Evolutionary conservation across 1,284 basidiomycete species (phyloP), one percentile per base, ranked within the genome.

Genomic region (Ganoderma resinaceum): DNA sequence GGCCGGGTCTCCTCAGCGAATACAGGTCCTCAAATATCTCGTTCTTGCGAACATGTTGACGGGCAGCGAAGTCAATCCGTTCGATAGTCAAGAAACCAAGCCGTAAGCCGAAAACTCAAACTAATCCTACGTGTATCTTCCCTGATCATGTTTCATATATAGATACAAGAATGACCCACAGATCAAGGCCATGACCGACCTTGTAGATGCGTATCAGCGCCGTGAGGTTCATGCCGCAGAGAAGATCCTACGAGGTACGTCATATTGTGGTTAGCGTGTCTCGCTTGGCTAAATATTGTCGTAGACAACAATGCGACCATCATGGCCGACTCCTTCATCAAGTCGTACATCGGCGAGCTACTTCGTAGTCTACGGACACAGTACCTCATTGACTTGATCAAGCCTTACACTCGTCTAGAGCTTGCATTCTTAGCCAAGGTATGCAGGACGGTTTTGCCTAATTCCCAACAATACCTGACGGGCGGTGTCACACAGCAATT

Each of bases 31-130:
- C 72, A 99, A 99, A 81, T 99, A 99, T 77, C 89, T 99, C 14
- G 98, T 99, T 3, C 87, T 99, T 40, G 95, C 97, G 3, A 97
- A 99, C 82, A 99, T 99, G 97, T 86, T 99, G 69, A 99, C 95
- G 75, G 97, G 97, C 58, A 97, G 95, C 77, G 96, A 97, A 77
- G 98, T 99, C 82, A 98, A 99, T 79, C 98, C 98, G 0, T 99
- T 99, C 78, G 98, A 99, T 82, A 97, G 95, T 76, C 97, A 99
- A 81, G 98, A 99, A 83, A 99, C 97, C 8, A 99, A 99, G 78
- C 98, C 98, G 87, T 96, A 72, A 75, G 90, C 83, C 5, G 11
- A 37, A 8, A 16, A 4, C 11, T 9, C 33, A 8, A 16, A 4
- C 11, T 9, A 3, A 7, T 23, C 12, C 4, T 16, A 20, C 46